Evolutionary conservation across 805 yeast genomes (phyloP).

Genomic region (Sungouiozyma intestinalis): DNA sequence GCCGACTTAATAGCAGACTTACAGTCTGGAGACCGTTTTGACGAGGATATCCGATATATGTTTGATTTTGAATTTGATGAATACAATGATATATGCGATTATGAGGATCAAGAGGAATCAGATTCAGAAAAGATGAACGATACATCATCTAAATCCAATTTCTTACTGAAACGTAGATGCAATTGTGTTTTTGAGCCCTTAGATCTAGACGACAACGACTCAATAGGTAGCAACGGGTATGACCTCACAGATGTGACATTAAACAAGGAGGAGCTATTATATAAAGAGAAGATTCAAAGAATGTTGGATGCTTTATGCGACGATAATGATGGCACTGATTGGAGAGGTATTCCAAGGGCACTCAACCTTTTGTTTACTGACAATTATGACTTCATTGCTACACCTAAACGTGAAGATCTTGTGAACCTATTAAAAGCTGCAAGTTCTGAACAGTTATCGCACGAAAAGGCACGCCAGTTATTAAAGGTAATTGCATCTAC

Average conservation of each 20-base stretch:
- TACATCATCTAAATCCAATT: slow-evolving; percentile 1
- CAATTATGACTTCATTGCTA: slow-evolving; percentile 13
- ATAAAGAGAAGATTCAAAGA: slow-evolving; percentile 26
- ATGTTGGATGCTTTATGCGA: slow-evolving; percentile 34
- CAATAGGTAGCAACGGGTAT: slow-evolving; percentile 3
- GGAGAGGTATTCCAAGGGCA: slow-evolving; percentile 64
- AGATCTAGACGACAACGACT: slow-evolving; percentile 21
- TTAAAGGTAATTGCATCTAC: slow-evolving; percentile 41
- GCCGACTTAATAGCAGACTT: slow-evolving; percentile 45
- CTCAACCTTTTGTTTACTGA: slow-evolving; percentile 34
- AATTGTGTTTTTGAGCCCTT: slow-evolving; percentile 26
- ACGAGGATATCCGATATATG: slow-evolving; percentile 55
- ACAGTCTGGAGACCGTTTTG: slow-evolving; percentile 53
- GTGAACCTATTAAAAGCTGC: slow-evolving; percentile 13
- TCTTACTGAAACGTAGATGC: slow-evolving; percentile 21
- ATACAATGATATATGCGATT: slow-evolving; percentile 28
- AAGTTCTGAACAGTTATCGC: slow-evolving; percentile 9
- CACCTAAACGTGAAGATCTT: slow-evolving; percentile 9
- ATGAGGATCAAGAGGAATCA: slow-evolving; percentile 9
- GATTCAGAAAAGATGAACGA: slow-evolving; percentile 2
- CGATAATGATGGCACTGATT: slow-evolving; percentile 54
- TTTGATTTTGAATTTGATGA: slow-evolving; percentile 46
- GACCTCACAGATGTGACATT: neutral
- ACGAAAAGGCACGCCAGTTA: slow-evolving; percentile 11
- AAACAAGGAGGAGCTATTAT: neutral